Conservation (phyloP, 305 asterid species). For the Plantago rigida region DNA sequence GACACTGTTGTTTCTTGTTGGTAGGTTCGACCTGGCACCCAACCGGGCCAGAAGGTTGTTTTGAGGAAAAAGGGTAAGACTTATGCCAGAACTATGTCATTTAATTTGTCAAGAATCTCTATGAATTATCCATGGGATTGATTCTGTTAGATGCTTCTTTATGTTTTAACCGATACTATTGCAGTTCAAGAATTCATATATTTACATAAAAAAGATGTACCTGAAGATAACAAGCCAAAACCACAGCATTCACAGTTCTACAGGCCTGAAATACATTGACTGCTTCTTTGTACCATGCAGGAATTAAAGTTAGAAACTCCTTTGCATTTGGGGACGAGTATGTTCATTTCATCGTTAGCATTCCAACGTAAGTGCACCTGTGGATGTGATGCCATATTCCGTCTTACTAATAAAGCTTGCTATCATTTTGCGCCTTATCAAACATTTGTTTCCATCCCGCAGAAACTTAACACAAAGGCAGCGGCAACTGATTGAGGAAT, state of each 20-base stretch:
- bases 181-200: no score
- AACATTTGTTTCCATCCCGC: constrained; percentile 19
- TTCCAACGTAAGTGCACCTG: constrained; percentile 62
- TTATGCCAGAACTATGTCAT: constrained; percentile 3
- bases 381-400: background rate
- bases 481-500: constrained; percentile 73
- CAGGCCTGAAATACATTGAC: no score
- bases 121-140: background rate
- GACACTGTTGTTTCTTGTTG: constrained; percentile 24
- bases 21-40: constrained; percentile 92
- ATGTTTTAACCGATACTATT: background rate
- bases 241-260: background rate
- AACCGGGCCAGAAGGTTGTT: constrained; percentile 93
- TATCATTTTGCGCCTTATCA: background rate
- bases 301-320: constrained; percentile 66
- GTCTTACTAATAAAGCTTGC: no score
- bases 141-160: background rate
- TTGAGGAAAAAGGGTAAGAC: constrained; percentile 70
- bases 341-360: constrained; percentile 85
- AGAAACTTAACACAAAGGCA: constrained; percentile 77
- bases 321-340: constrained; percentile 75
- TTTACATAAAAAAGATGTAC: no score
- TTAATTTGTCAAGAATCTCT: no score
- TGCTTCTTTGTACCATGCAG: constrained; percentile 31
- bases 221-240: no score